Base-by-base conservation (phyloP, 768 basidiomycete species). In the Kwoniella sp. region DNA sequence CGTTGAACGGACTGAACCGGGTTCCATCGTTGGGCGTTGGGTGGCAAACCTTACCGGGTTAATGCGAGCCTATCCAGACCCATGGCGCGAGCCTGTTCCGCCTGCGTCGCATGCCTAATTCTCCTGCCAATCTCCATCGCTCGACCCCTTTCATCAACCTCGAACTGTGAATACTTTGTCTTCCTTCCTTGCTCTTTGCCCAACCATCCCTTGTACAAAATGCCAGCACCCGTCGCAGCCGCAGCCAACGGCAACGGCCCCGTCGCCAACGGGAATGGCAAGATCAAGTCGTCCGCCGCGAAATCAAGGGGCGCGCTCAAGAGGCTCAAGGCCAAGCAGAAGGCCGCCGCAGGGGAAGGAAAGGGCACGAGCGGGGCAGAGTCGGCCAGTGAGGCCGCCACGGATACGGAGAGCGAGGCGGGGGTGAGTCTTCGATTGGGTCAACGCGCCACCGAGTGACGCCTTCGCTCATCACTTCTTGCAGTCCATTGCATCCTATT, bases 281-380 rank as follows among this genome's bases (percentile, higher is more conserved):
- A 56, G 15, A 51, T 52, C 8, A 69, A 69, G 36, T 58, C 55
- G 1, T 69, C 67, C 19, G 39, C 63, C 28, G 61, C 55, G 26
- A 70, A 67, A 47, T 65, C 63, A 10, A 50, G 69, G 40, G 65
- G 60, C 14, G 69, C 69, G 1, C 42, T 70, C 19, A 70, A 63
- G 45, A 44, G 69, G 43, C 39, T 63, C 22, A 70, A 70, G 61
- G 69, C 69, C 17, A 70, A 70, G 49, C 60, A 59, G 22, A 60
- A 63, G 38, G 53, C 44, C 33, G 50, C 40, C 37, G 59, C 59
- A 5, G 61, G 51, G 10, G 42, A 44, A 12, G 61, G 60, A 20
- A 50, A 38, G 17, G 46, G 31, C 17, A 43, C 52, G 53, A 65
- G 54, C 45, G 65, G 56, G 20, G 42, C 32, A 8, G 65, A 63